These are phyloP conservation scores for Linderniella brevidens DNA, from an alignment of 257 asterid species.

Conservation along the genomic window DNA sequence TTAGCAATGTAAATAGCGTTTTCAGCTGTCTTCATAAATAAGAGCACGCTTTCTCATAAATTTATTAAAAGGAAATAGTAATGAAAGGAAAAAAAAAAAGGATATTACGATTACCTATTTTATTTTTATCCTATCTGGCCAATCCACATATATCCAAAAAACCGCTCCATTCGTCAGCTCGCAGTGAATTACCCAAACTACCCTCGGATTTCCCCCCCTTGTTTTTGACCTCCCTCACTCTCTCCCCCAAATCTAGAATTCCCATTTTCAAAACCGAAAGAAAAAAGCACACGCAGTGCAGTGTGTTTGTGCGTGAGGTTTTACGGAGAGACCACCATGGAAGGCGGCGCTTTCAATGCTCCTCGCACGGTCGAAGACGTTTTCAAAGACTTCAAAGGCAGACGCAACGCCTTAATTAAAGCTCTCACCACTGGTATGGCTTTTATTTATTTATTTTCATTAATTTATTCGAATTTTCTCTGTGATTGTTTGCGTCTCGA, in stretches of 20 bases:
- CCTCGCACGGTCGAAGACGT: slow-evolving; percentile 34
- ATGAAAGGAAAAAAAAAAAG: too few species aligned
- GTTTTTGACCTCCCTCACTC: not conserved
- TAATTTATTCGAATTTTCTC: not conserved
- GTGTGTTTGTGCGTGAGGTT: slow-evolving; percentile 13
- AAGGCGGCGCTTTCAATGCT: slow-evolving; percentile 16
- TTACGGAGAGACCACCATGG: slow-evolving; percentile 19
- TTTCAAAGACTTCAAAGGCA: slow-evolving; percentile 34
- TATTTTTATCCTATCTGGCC: too few species aligned
- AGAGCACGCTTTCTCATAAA: too few species aligned
- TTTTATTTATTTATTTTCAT: not conserved
- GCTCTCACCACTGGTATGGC: slow-evolving; percentile 37
- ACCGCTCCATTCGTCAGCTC: too few species aligned
- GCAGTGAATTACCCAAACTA: too few species aligned
- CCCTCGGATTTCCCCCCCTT: too few species aligned
- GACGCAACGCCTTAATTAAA: slow-evolving; percentile 40
- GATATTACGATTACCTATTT: too few species aligned
- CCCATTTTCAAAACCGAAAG: slow-evolving; percentile 10
- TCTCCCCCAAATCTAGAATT: too few species aligned
- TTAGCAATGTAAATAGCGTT: too few species aligned
- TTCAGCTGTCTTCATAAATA: too few species aligned
- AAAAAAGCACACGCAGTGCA: slow-evolving; percentile 9
- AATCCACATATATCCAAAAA: too few species aligned
- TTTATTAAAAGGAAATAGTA: too few species aligned
- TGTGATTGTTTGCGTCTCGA: not conserved